phyloP scores from a whole-genome alignment of 2,329 filamentous ascomycete genomes.

The Periconia sp. region DNA sequence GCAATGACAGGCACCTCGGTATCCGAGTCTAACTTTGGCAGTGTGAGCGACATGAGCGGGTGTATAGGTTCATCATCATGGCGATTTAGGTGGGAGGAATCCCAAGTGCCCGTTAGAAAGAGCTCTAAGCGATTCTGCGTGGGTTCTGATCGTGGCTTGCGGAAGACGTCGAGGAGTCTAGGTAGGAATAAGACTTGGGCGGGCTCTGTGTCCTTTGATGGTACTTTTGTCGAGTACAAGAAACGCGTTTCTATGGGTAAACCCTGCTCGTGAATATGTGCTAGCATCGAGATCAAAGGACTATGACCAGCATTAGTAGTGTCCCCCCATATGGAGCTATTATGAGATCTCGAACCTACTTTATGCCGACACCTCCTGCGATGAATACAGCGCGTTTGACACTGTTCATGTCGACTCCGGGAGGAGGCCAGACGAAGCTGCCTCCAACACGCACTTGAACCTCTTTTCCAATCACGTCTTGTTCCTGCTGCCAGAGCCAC shows the following conservation, averaged over 20 bases:
- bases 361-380: constrained; percentile 83
- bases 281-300: constrained; percentile 76
- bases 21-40: constrained; percentile 34
- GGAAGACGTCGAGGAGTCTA: constrained; percentile 39
- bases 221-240: constrained; percentile 65
- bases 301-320: constrained; percentile 43
- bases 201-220: constrained; percentile 33
- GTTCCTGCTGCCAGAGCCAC: constrained; percentile 70
- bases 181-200: constrained; percentile 44
- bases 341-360: constrained; percentile 54
- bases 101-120: constrained; percentile 44
- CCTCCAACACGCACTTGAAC: constrained; percentile 78
- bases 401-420: constrained; percentile 48
- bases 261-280: constrained; percentile 59
- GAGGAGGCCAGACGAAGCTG: constrained; percentile 79
- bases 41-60: constrained; percentile 39
- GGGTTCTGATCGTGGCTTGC: constrained; percentile 29
- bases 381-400: constrained; percentile 73
- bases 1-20: constrained; percentile 38
- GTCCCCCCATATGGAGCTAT: neutral
- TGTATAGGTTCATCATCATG: constrained; percentile 34
- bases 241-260: constrained; percentile 58
- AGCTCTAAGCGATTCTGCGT: constrained; percentile 41
- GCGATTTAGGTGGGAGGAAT: constrained; percentile 30
- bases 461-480: constrained; percentile 63